Base-by-base conservation (phyloP, 2,329 filamentous ascomycete genomes). In the Emydomyces testavorans region DNA sequence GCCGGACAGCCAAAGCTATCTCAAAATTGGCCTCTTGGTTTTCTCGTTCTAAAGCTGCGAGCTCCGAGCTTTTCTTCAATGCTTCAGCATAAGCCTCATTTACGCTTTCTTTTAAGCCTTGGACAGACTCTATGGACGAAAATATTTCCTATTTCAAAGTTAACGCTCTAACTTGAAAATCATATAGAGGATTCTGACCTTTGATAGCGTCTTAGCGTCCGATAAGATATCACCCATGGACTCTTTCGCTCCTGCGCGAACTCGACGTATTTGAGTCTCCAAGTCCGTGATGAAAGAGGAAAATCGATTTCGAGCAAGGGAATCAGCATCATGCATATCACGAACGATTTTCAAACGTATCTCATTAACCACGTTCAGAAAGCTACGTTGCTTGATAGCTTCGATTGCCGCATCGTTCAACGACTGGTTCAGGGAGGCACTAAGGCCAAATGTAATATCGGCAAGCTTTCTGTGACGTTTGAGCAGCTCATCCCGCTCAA, bases 401-500 rank as follows among this genome's bases (percentile, higher is more conserved):
- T 63, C 60, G 13, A 56, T 46, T 36, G 57, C 57, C 4, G 65
- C 60, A 39, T 60, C 54, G 4, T 51, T 53, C 8, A 70, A 44
- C 6, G 65, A 60, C 42, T 61, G 58, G 6, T 62, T 59, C 1
- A 71, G 57, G 0, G 61, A 64, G 4, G 56, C 48, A 13, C 60
- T 62, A 8, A 70, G 54, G 28, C 63, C 65, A 1, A 58, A 53
- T 6, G 61, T 65, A 26, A 62, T 63, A 24, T 66, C 57, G 1
- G 63, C 51, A 21, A 71, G 60, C 15, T 62, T 60, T n/a, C 58
- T 60, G 51, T 71, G 60, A 1, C 68, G 58, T 18, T 62, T 57
- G 2, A 71, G 55, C 3, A 69, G 54, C 31, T 71, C 65, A 28
- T 69, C 67, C 48, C 75, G 77, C 49, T 82, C 78, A 11, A 75